These are phyloP conservation scores for Plasmodium ovale DNA, from an alignment of 169 alveolate species.

Conservation along the genomic window DNA sequence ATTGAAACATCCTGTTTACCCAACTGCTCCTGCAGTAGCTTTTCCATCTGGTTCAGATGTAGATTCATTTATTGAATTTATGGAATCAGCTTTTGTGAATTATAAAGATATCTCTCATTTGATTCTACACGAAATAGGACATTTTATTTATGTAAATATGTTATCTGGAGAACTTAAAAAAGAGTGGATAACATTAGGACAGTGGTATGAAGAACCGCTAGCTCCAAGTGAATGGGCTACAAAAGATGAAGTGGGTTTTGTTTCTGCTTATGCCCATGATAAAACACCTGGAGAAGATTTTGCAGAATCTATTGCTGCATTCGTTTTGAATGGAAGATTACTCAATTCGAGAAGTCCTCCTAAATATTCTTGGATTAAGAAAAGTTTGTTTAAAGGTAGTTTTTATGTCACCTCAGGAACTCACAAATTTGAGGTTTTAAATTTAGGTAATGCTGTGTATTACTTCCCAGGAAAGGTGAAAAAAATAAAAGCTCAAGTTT, in stretches of 20 bases:
- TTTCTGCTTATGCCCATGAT: conserved; percentile 85
- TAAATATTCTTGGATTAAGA: conserved; percentile 78
- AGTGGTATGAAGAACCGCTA: conserved; percentile 83
- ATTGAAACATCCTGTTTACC: conserved; percentile 83
- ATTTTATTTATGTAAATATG: conserved; percentile 79
- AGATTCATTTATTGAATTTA: conserved; percentile 83
- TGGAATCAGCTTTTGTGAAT: conserved; percentile 85
- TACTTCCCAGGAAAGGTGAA: conserved; percentile 84
- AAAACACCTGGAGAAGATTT: conserved; percentile 87
- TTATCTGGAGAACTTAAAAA: conserved; percentile 66
- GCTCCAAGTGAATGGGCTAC: conserved; percentile 87
- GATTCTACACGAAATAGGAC: conserved; percentile 83
- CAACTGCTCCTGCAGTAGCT: conserved; percentile 89
- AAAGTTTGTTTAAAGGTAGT: conserved; percentile 82
- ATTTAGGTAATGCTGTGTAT: conserved; percentile 83
- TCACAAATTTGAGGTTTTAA: conserved; percentile 83
- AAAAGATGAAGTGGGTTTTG: conserved; percentile 81
- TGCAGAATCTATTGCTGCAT: conserved; percentile 83
- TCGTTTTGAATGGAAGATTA: conserved; percentile 81
- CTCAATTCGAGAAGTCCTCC: conserved; percentile 76
- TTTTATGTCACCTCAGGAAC: conserved; percentile 81
- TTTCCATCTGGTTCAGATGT: conserved; percentile 83
- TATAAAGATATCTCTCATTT: conserved; percentile 83
- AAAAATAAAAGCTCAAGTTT: conserved; percentile 68
- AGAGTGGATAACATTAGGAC: conserved; percentile 79